Conservation (phyloP, 345 rosid species). For the Arabidopsis arenosa region DNA sequence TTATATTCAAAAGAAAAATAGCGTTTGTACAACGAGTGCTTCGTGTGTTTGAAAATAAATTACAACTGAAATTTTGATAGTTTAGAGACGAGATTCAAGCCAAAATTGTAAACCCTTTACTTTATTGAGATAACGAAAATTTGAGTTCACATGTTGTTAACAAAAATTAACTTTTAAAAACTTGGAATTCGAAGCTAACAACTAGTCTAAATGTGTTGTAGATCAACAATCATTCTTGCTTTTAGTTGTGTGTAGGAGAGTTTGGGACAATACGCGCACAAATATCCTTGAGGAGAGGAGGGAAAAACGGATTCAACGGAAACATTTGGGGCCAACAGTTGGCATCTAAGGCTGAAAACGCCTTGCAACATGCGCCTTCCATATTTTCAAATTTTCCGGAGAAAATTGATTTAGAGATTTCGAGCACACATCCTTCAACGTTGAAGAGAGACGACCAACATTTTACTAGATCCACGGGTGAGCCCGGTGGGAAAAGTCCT, state of each 20-base stretch:
- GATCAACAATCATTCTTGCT: not conserved
- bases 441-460: conserved; percentile 28
- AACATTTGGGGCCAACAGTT: conserved; percentile 13
- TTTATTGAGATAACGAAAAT: not conserved
- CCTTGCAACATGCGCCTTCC: conserved; percentile 8
- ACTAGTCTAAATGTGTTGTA: not conserved
- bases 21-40: too few species aligned
- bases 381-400: not conserved
- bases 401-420: conserved; percentile 25
- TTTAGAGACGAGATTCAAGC: too few species aligned
- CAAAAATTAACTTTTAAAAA: not conserved
- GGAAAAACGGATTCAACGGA: not conserved
- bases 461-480: not conserved
- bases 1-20: too few species aligned
- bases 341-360: not conserved
- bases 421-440: conserved; percentile 19
- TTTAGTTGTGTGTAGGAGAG: not conserved
- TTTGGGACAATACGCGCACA: not conserved
- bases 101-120: not conserved
- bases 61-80: too few species aligned
- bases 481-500: not conserved
- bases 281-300: not conserved
- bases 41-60: too few species aligned
- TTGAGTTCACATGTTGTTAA: not conserved
- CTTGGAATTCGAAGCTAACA: not conserved